A percentile compares a stretch with the other conserved stretches of the same genome.
Evolutionary conservation across 1,284 basidiomycete species (phyloP).

Genomic region (Porodaedalea pini): DNA sequence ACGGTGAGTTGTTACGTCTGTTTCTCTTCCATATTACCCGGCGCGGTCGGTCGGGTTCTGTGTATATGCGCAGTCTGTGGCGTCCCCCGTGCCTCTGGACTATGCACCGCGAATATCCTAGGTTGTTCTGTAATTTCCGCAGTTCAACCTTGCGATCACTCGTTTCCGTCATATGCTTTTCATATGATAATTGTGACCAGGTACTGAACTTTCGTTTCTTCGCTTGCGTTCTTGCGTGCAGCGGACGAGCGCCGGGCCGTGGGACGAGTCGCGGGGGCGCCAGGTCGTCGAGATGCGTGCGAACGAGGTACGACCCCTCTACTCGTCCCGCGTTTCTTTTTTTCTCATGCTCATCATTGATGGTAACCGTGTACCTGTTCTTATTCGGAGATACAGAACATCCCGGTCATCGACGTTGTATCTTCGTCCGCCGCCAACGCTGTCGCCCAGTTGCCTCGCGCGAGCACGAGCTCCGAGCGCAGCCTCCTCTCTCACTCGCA

Average conservation of each 20-base stretch:
- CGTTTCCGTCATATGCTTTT: neutral
- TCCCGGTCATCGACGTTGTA: constrained; percentile 10
- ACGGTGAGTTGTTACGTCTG: constrained; percentile 7
- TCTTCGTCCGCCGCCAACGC: neutral
- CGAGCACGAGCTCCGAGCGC: constrained; percentile 7
- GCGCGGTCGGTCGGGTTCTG: neutral
- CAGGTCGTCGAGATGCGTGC: constrained; percentile 13
- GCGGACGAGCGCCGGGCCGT: neutral
- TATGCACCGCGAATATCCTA: too few species aligned
- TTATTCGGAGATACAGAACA: neutral
- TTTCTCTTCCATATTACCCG: neutral
- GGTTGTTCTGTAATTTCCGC: neutral
- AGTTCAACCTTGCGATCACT: neutral
- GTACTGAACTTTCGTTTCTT: neutral
- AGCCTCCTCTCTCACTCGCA: neutral
- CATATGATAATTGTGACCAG: neutral
- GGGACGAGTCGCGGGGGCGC: constrained; percentile 16
- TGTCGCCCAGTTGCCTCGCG: neutral
- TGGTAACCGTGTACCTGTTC: neutral
- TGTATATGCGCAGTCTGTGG: neutral
- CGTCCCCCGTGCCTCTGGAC: too few species aligned
- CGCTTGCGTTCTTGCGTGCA: neutral
- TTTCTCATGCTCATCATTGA: neutral
- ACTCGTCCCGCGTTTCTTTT: neutral
- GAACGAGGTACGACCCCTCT: constrained; percentile 5